phyloP scores from a whole-genome alignment of 192 early-diverging fungal genomes.

The Umbelopsis sp. region DNA sequence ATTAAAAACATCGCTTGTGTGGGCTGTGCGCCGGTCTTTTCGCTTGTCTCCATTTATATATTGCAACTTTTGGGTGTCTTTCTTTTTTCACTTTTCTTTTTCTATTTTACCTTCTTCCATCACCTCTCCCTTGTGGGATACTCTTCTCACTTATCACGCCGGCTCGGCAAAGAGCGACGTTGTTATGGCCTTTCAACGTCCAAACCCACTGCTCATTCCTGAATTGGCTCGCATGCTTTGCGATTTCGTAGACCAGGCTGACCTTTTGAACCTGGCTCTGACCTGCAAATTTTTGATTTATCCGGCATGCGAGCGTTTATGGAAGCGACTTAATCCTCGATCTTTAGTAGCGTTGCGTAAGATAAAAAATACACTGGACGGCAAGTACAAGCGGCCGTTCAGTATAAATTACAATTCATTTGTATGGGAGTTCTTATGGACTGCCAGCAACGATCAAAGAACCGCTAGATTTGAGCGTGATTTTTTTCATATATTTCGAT shows the following conservation, averaged over 20 bases:
- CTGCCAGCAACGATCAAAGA: conserved; percentile 28
- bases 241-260: conserved; percentile 24
- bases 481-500: conserved; percentile 35
- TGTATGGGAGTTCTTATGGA: conserved; percentile 31
- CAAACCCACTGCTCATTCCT: conserved; percentile 28
- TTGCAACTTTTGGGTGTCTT: background rate
- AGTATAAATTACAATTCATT: conserved; percentile 26
- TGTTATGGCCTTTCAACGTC: conserved; percentile 7
- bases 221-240: conserved; percentile 37
- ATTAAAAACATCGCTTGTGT: too few relatives aligned
- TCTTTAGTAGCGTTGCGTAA: conserved; percentile 29
- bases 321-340: conserved; percentile 32
- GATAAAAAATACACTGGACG: conserved; percentile 37
- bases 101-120: conserved; percentile 6
- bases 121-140: conserved; percentile 8
- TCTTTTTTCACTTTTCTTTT: conserved; percentile 11
- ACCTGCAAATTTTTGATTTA: conserved; percentile 29
- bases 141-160: conserved; percentile 2
- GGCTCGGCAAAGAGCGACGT: conserved; percentile 17
- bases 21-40: background rate
- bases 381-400: conserved; percentile 17
- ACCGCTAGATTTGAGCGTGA: conserved; percentile 27
- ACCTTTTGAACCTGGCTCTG: conserved; percentile 30
- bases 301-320: conserved; percentile 26
- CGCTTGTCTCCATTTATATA: background rate